Evolutionary conservation across 441 rosid species (phyloP).

Genomic region (Raphanus hybrid): DNA sequence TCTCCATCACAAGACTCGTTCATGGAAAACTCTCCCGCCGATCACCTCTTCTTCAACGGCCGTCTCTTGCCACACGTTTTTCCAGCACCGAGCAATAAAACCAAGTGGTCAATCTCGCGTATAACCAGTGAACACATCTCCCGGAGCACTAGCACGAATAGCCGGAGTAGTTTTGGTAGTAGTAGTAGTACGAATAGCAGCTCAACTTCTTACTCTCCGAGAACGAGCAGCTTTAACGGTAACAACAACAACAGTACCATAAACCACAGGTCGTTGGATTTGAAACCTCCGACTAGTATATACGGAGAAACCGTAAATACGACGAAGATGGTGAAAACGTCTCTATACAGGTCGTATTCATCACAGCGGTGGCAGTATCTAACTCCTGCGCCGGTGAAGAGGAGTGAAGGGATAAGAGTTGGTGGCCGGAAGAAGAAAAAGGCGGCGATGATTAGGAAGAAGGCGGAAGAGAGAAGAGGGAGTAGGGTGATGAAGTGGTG

Average conservation of each 20-base stretch:
- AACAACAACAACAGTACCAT: constrained; percentile 42
- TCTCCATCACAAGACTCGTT: constrained; percentile 55
- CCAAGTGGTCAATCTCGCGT: constrained; percentile 19
- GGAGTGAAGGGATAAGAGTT: constrained; percentile 31
- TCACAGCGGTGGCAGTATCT: constrained; percentile 74
- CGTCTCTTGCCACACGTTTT: constrained; percentile 76
- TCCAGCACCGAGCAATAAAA: constrained; percentile 37
- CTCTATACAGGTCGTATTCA: constrained; percentile 27
- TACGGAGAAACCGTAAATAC: not conserved
- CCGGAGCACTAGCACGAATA: constrained; percentile 66
- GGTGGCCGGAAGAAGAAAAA: constrained; percentile 18
- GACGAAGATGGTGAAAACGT: constrained; percentile 43
- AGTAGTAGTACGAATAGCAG: constrained; percentile 48
- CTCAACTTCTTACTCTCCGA: constrained; percentile 20
- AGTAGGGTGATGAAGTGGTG: constrained; percentile 46
- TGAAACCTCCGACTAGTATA: constrained; percentile 9
- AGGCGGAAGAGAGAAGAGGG: constrained; percentile 17
- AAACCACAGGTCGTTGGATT: constrained; percentile 9
- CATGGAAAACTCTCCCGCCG: constrained; percentile 68
- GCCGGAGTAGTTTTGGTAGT: constrained; percentile 50
- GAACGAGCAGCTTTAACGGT: constrained; percentile 45
- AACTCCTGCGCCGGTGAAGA: constrained; percentile 50
- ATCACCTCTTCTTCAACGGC: constrained; percentile 78
- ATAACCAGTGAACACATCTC: constrained; percentile 48
- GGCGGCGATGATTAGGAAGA: constrained; percentile 25